phyloP scores from a whole-genome alignment of 2,329 filamentous ascomycete genomes.

The Tolypocladium inflatum region DNA sequence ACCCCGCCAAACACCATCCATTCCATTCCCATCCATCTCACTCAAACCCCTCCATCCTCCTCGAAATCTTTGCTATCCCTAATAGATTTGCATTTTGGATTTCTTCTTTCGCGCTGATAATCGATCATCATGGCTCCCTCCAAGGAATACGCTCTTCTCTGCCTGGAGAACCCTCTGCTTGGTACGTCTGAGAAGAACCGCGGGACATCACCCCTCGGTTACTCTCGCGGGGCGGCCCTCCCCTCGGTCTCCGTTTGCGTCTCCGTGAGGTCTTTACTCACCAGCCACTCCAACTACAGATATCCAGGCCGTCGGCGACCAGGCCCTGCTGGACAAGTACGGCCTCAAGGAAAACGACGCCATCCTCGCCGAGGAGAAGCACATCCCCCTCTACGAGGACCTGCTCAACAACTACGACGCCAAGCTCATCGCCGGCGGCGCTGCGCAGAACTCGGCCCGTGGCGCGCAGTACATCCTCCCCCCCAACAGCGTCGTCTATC shows the following conservation, averaged over 20 bases:
- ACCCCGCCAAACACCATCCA: neutral
- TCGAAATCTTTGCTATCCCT: neutral
- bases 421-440: conserved; percentile 90
- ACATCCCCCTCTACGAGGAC: conserved; percentile 85
- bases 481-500: conserved; percentile 80
- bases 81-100: neutral
- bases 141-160: conserved; percentile 82
- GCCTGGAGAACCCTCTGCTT: conserved; percentile 94
- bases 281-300: conserved; percentile 41
- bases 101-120: neutral
- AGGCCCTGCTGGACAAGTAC: conserved; percentile 85
- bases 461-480: conserved; percentile 95
- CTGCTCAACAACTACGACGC: conserved; percentile 86
- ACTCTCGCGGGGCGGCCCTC: neutral
- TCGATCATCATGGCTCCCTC: conserved; percentile 53
- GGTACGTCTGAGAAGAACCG: conserved; percentile 41
- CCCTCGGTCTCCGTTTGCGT: neutral
- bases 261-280: neutral
- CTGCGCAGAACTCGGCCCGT: conserved; percentile 93
- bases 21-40: neutral
- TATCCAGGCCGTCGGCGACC: conserved; percentile 80
- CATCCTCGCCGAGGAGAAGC: conserved; percentile 89
- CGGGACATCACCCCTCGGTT: neutral
- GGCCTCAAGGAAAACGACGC: conserved; percentile 92
- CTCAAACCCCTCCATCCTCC: neutral